phyloP scores from a whole-genome alignment of 768 basidiomycete genomes.

The Boletus insuetus region DNA sequence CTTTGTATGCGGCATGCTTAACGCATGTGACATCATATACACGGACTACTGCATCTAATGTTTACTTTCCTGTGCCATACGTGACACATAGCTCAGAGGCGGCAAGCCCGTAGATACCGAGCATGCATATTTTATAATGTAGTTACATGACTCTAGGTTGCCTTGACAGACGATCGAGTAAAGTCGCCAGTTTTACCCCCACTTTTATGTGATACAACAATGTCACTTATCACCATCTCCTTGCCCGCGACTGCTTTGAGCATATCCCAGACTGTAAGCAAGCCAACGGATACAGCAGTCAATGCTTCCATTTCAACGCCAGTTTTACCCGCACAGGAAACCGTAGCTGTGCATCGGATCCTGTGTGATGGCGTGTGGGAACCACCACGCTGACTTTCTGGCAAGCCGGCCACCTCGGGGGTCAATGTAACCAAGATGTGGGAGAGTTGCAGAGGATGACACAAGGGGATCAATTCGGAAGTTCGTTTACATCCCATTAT shows the following conservation, averaged over 20 bases:
- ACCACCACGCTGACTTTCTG: background rate
- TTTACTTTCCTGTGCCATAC: background rate
- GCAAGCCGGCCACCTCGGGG: conserved; percentile 36
- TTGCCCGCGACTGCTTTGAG: conserved; percentile 86
- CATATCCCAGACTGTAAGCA: conserved; percentile 92
- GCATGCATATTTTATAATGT: background rate
- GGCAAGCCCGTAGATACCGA: background rate
- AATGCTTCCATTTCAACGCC: conserved; percentile 95
- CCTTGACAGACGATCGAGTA: conserved; percentile 17
- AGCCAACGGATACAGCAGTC: conserved; percentile 73
- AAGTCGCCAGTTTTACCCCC: conserved; percentile 81
- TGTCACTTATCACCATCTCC: conserved; percentile 76
- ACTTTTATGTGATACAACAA: conserved; percentile 62
- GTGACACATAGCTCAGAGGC: background rate
- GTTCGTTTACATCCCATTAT: conserved; percentile 89
- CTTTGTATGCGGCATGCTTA: background rate
- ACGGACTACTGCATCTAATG: background rate
- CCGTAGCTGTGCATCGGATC: conserved; percentile 64
- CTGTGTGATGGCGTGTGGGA: conserved; percentile 35
- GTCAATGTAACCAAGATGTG: conserved; percentile 63
- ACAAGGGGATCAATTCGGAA: conserved; percentile 79
- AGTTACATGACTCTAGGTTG: background rate
- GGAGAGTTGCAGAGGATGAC: conserved; percentile 77
- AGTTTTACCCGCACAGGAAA: conserved; percentile 75
- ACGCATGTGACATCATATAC: background rate